Percentiles rank a stretch among this genome's conserved stretches.
Evolutionary conservation across 2,329 filamentous ascomycete genomes (phyloP).

Genomic region (Ramularia collo-cygni): DNA sequence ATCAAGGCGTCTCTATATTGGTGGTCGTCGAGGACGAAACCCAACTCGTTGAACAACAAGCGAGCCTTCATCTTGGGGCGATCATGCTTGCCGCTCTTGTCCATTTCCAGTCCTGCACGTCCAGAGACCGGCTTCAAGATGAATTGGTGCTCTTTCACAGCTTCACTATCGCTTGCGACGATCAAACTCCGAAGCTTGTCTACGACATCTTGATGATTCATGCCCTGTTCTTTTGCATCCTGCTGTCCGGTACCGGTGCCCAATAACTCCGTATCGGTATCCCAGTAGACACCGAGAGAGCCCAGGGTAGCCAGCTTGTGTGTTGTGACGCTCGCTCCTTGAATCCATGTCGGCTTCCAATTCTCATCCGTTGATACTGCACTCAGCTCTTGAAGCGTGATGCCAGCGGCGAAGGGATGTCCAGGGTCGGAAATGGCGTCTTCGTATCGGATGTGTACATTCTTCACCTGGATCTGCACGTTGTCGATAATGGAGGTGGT

Average conservation of each 20-base stretch:
- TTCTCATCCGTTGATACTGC: conserved; percentile 91
- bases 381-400: conserved; percentile 94
- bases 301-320: conserved; percentile 91
- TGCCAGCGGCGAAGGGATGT: conserved; percentile 86
- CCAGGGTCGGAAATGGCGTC: conserved; percentile 92
- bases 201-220: conserved; percentile 71
- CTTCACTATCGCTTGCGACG: conserved; percentile 55
- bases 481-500: conserved; percentile 98
- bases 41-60: conserved; percentile 92
- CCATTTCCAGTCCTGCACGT: conserved; percentile 86
- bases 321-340: conserved; percentile 72
- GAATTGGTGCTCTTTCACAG: conserved; percentile 66
- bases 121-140: conserved; percentile 95
- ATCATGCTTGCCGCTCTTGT: conserved; percentile 78
- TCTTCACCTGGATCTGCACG: conserved; percentile 93
- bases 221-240: conserved; percentile 51
- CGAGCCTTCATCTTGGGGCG: conserved; percentile 83
- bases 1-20: conserved; percentile 96
- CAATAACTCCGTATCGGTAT: conserved; percentile 81
- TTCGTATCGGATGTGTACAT: conserved; percentile 97
- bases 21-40: conserved; percentile 92
- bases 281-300: conserved; percentile 93
- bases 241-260: conserved; percentile 71
- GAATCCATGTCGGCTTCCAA: conserved; percentile 94
- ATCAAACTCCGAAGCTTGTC: conserved; percentile 73